A percentile compares a stretch with the other conserved stretches of the same genome.
Conservation (phyloP, 495 filamentous ascomycete species). For the Lichenothelia convexa region DNA sequence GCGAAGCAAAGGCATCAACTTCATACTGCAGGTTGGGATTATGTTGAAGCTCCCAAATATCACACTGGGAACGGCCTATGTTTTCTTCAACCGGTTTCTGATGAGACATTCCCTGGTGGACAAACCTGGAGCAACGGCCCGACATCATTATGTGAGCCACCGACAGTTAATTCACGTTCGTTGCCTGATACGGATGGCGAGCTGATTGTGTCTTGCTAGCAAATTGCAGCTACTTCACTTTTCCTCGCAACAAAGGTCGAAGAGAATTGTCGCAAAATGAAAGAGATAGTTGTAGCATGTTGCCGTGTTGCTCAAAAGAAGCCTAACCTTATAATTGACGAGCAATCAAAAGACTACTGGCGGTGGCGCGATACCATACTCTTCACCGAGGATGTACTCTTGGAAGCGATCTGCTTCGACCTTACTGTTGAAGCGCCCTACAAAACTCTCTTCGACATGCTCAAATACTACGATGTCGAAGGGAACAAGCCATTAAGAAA, state of each 20-base stretch:
- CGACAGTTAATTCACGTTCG: conserved; percentile 6
- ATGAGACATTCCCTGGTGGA: conserved; percentile 70
- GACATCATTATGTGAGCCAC: conserved; percentile 63
- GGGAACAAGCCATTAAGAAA: conserved; percentile 62
- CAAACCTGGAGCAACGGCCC: conserved; percentile 36
- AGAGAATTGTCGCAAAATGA: conserved; percentile 85
- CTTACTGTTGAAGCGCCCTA: conserved; percentile 74
- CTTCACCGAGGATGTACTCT: conserved; percentile 71
- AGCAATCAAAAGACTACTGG: conserved; percentile 95
- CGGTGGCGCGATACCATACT: conserved; percentile 86
- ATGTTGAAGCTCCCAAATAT: conserved; percentile 82
- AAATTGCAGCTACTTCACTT: conserved; percentile 68
- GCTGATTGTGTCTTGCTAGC: conserved; percentile 15
- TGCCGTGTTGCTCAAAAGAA: conserved; percentile 92
- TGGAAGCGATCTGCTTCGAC: conserved; percentile 90
- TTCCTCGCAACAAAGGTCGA: conserved; percentile 95
- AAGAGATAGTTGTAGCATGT: conserved; percentile 78
- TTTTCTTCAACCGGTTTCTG: conserved; percentile 88
- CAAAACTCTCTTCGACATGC: conserved; percentile 56
- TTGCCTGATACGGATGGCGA: conserved; percentile 11
- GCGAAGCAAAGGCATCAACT: conserved; percentile 82
- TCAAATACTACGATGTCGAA: conserved; percentile 46
- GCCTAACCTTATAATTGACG: conserved; percentile 65
- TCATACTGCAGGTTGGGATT: conserved; percentile 86
- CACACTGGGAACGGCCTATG: conserved; percentile 76